Base-by-base conservation (phyloP, 108 stramenopile genomes). In the Poteriospumella lacustris region DNA sequence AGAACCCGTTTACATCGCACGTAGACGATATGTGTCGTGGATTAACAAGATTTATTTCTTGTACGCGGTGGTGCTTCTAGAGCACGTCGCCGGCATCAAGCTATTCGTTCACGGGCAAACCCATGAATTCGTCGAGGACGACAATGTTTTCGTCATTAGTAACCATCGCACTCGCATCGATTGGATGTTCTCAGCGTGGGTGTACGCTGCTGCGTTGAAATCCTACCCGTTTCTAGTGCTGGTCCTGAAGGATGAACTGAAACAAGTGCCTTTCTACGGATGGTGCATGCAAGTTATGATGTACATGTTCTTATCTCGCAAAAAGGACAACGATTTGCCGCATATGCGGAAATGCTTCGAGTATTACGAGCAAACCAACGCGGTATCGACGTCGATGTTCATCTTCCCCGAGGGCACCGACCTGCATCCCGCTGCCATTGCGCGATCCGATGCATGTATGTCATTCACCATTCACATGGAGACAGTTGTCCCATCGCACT, bases 101-200 rank as follows among this genome's bases (percentile, higher is more conserved):
- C n/a, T n/a, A n/a, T n/a, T n/a, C n/a, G n/a, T n/a, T n/a, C n/a
- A n/a, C n/a, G n/a, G n/a, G n/a, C n/a, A n/a, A n/a, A n/a, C n/a
- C n/a, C n/a, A n/a, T n/a, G n/a, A n/a, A n/a, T n/a, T n/a, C n/a
- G n/a, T n/a, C n/a, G n/a, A n/a, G n/a, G 78, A 76, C 39, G 78
- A 78, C 59, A 40, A 36, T 29, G 79, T 76, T 0, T 31, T 80
- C 12, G 39, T 80, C 3, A 78, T 80, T 24, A 60, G 79, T 40
- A 80, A 80, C 2, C 79, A 80, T 38, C 77, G 81, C n/a, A 80
- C 79, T 26, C 76, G 81, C 38, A 75, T 82, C 24, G 81, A 82
- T 52, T 82, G 81, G 81, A 80, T 82, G 81, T 82, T 82, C n/a
- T 12, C 80, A 56, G 79, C 79, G 81, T 80, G 79, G 39, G 5